Evolutionary conservation across 148 eudicot genomes (phyloP), one percentile per base, ranked within the genome.

Genomic region (Polygonum aviculare): DNA sequence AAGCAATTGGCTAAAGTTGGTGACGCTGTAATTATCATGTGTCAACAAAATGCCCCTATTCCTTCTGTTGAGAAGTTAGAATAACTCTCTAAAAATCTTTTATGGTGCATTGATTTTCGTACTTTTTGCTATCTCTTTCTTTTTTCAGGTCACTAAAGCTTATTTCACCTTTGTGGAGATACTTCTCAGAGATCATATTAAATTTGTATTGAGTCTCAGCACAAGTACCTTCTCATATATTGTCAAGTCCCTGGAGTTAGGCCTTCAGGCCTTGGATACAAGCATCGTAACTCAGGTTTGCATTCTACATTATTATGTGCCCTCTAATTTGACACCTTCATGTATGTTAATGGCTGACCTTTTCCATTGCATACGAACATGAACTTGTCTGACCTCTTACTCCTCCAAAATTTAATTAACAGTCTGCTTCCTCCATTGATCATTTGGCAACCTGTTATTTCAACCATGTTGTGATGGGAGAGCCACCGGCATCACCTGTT

Each of bases 371-470:
- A 7, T 39, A 5, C 2, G 8, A 12, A 39, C 50, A 18, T 1
- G 33, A 8, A 39, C 31, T 59, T 60, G 36, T 54, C 59, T 60
- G 69, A 22, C 33, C 36, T 60, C 16, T 67, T n/a, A 36, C 71
- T 67, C 7, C 48, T 22, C 2, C 7, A 22, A 73, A 57, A 18
- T 65, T 36, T 47, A 26, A 36, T 72, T 71, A 76, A 74, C 96
- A 94, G 98, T 89, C 92, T 83, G 97, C 96, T 77, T 80, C 84
- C 78, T 92, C 96, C 31, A 81, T 92, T 15, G 94, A 94, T 84
- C 86, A 88, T 80, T 76, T 94, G 89, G 97, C 96, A 82, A 83
- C 92, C 39, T 94, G 74, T 81, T 94, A 94, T 83, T 92, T 94
- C 84, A 80, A 92, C 75, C 84, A 88, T 82, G 81, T 94, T 67